Percentiles rank a stretch among this genome's conserved stretches.
Conservation (phyloP, 2,329 filamentous ascomycete species). For the Cladobotryum protrusum region DNA sequence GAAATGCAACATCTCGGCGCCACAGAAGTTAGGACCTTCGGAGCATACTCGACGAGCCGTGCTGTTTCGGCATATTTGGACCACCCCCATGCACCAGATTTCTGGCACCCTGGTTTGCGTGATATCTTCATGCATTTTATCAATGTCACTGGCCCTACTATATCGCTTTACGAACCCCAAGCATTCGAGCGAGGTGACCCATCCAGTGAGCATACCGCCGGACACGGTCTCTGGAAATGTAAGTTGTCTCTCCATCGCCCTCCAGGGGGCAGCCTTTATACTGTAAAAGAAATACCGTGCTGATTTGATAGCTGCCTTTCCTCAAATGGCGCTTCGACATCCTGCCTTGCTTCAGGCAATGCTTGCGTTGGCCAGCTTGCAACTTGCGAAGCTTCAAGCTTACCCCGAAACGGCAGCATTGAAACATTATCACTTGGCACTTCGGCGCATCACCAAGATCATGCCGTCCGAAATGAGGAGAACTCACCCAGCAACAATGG, state of each 20-base stretch:
- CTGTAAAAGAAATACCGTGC: no score
- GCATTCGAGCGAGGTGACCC: conserved; percentile 50
- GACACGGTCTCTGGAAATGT: conserved; percentile 62
- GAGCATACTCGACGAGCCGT: conserved; percentile 40
- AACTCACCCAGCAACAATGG: conserved; percentile 74
- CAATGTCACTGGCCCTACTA: conserved; percentile 74
- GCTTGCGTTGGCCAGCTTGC: conserved; percentile 76
- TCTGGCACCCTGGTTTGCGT: conserved; percentile 74
- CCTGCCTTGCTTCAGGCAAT: conserved; percentile 88
- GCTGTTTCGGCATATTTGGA: conserved; percentile 61
- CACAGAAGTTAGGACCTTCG: conserved; percentile 44
- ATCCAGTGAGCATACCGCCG: conserved; percentile 54
- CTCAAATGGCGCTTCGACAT: conserved; percentile 74
- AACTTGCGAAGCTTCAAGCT: conserved; percentile 76
- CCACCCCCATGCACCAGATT: conserved; percentile 59
- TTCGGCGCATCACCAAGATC: conserved; percentile 70
- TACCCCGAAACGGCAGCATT: conserved; percentile 72
- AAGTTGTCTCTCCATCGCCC: conserved; percentile 23
- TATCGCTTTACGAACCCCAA: conserved; percentile 83
- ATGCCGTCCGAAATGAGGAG: conserved; percentile 64
- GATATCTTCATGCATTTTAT: conserved; percentile 89
- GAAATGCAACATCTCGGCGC: conserved; percentile 26
- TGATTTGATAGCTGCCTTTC: conserved; percentile 57
- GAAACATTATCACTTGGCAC: conserved; percentile 84
- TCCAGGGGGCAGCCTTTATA: not conserved